Percentiles rank a stretch among this genome's conserved stretches.
Evolutionary conservation across 2,329 filamentous ascomycete species (phyloP).

Genomic region (Pseudogymnoascus sp.): DNA sequence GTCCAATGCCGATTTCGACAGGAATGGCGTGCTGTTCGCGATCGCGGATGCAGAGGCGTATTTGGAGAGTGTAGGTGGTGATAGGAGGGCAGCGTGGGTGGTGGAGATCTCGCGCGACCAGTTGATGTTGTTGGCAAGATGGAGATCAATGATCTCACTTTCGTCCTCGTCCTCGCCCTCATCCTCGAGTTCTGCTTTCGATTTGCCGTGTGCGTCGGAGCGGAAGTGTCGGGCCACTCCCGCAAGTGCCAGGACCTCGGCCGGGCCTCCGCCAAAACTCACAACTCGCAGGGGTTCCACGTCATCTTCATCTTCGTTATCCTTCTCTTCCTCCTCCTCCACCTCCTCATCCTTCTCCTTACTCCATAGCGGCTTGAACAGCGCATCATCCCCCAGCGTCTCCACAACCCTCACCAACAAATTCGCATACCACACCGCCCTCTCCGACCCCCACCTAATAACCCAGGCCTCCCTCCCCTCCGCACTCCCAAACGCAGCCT

Average conservation of each 20-base stretch:
- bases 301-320: conserved; percentile 7
- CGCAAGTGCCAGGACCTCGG: conserved; percentile 55
- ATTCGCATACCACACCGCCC: conserved; percentile 68
- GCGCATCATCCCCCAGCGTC: not conserved
- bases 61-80: conserved; percentile 40
- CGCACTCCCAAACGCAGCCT: conserved; percentile 62
- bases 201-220: conserved; percentile 9
- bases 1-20: conserved; percentile 33
- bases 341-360: conserved; percentile 6
- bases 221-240: conserved; percentile 39
- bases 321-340: not conserved
- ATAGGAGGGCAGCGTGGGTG: conserved; percentile 49
- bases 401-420: conserved; percentile 34
- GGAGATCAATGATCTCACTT: conserved; percentile 36
- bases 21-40: conserved; percentile 38
- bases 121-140: conserved; percentile 69
- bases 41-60: conserved; percentile 43
- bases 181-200: not conserved
- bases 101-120: conserved; percentile 59
- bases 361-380: not conserved
- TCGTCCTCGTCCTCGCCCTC: too few relatives aligned
- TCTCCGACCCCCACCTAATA: conserved; percentile 70
- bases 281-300: conserved; percentile 12
- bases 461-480: conserved; percentile 75
- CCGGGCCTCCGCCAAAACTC: conserved; percentile 40